A percentile compares a stretch with the other conserved stretches of the same genome.
Evolutionary conservation across 176 grass and related monocot species (phyloP).

Genomic region (Coix lacrymajobi): DNA sequence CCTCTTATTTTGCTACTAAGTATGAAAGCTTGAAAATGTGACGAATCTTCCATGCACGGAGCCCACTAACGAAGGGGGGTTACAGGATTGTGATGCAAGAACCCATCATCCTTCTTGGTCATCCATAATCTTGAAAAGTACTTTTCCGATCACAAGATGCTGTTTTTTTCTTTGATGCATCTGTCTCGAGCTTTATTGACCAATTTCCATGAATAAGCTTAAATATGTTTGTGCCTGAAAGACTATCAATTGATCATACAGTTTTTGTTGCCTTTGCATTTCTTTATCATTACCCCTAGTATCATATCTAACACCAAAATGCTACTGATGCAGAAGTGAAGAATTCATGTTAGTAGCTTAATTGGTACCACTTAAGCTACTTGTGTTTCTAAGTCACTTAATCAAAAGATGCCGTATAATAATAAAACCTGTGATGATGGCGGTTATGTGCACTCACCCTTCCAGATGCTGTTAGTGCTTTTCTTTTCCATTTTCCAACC

Average conservation of each 20-base stretch:
- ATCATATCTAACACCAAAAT: neutral
- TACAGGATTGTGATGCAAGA: slow-evolving; percentile 60
- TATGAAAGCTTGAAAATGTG: slow-evolving; percentile 48
- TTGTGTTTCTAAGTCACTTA: slow-evolving; percentile 17
- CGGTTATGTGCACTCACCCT: slow-evolving; percentile 41
- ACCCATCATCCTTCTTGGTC: slow-evolving; percentile 44
- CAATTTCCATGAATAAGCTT: neutral
- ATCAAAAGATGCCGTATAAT: slow-evolving; percentile 49
- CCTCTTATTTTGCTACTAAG: slow-evolving; percentile 35
- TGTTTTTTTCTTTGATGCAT: slow-evolving; percentile 21
- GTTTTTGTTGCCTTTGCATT: neutral
- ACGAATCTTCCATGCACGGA: slow-evolving; percentile 59
- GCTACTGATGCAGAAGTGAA: slow-evolving; percentile 1
- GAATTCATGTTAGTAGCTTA: neutral
- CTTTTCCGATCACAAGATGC: slow-evolving; percentile 23
- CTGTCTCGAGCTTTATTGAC: slow-evolving; percentile 10
- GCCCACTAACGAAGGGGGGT: slow-evolving; percentile 41
- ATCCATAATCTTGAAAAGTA: slow-evolving; percentile 39
- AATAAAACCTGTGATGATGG: slow-evolving; percentile 44
- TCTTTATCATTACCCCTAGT: slow-evolving; percentile 17
- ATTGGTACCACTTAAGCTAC: slow-evolving; percentile 10
- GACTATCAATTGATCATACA: slow-evolving; percentile 1
- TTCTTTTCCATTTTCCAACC: slow-evolving; percentile 33
- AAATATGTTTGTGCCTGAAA: neutral
- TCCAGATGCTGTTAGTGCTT: slow-evolving; percentile 64